Evolutionary conservation across 257 asterid genomes (phyloP), one percentile per base, ranked within the genome.

Genomic region (Solanum pinnatisectum): DNA sequence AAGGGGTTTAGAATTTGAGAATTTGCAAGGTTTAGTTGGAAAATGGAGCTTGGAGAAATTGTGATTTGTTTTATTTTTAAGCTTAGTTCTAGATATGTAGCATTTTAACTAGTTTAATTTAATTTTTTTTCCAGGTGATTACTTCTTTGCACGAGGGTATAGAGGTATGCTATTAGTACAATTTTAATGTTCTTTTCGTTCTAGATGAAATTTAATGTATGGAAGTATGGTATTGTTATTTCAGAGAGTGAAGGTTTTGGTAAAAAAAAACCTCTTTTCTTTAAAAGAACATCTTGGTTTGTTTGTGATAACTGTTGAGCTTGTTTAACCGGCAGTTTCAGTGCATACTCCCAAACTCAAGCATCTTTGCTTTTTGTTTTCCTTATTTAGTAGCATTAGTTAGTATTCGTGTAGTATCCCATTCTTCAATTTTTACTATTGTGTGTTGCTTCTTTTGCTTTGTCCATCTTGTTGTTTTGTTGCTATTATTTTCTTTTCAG

Each of bases 61-160:
- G 65, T 16, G 56, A 25, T 33, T 78, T 78, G 65, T 18, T 56
- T 56, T 56, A 18, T 78, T 25, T 15, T 79, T 44, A 6, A 27
- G 85, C 39, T 42, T 27, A 79, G 37, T 79, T 15, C 27, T 27
- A 16, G 8, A 15, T 25, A 27, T 44, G 13, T 44, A 30, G 52
- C 40, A 27, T 27, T 25, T 79, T 44, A 2, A 46, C 27, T 27
- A 10, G 70, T 35, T 81, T 27, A 30, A 15, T 46, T 12, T 27
- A 5, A 16, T 63, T 36, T 67, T 82, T 82, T 13, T 90, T 90
- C 56, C 94, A 95, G 98, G 95, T 93, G 68, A 89, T 94, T 86
- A 63, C 95, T 82, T 89, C 94, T 49, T 81, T 91, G 92, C 98
- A 94, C 87, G 91, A 89, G 90, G 88, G 79, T 87, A 91, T 94